These are phyloP conservation scores for Colletotrichum truncatum DNA, from an alignment of 2,329 filamentous ascomycete genomes.

Conservation along the genomic window DNA sequence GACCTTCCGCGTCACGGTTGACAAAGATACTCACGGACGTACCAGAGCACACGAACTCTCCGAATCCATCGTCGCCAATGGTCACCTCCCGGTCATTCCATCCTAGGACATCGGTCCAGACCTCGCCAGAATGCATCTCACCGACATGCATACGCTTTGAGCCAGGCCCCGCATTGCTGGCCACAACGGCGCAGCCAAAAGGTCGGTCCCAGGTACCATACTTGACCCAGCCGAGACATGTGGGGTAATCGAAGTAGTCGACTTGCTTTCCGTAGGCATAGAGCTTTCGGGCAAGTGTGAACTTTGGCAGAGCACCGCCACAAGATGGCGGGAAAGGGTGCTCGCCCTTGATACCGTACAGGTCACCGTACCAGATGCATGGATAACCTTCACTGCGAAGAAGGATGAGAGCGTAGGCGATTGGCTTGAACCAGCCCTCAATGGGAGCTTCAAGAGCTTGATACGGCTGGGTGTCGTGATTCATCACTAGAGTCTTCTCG, in stretches of 20 bases:
- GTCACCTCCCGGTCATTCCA: conserved; percentile 63
- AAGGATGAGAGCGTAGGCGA: conserved; percentile 78
- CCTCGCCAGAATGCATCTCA: conserved; percentile 64
- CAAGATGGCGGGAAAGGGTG: conserved; percentile 60
- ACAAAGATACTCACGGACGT: conserved; percentile 70
- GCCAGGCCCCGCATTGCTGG: conserved; percentile 60
- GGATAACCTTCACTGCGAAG: conserved; percentile 70
- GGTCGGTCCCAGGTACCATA: conserved; percentile 54
- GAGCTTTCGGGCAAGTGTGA: conserved; percentile 70
- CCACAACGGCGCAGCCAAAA: conserved; percentile 64
- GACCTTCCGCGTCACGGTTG: conserved; percentile 60
- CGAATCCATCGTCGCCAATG: conserved; percentile 70
- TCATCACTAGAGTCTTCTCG: conserved; percentile 70
- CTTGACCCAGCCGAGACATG: conserved; percentile 70
- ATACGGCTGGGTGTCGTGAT: conserved; percentile 70
- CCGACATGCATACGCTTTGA: conserved; percentile 73
- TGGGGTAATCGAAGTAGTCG: conserved; percentile 70
- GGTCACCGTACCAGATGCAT: conserved; percentile 76
- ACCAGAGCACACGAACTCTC: conserved; percentile 63
- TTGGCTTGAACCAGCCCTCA: conserved; percentile 73
- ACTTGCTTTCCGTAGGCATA: conserved; percentile 74
- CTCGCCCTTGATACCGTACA: conserved; percentile 67
- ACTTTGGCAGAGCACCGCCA: conserved; percentile 62
- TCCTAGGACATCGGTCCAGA: conserved; percentile 71
- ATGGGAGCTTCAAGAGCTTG: conserved; percentile 63